Evolutionary conservation across 371 early-diverging fungal genomes (phyloP), one percentile per base, ranked within the genome.

Genomic region (Batkoa obscura): DNA sequence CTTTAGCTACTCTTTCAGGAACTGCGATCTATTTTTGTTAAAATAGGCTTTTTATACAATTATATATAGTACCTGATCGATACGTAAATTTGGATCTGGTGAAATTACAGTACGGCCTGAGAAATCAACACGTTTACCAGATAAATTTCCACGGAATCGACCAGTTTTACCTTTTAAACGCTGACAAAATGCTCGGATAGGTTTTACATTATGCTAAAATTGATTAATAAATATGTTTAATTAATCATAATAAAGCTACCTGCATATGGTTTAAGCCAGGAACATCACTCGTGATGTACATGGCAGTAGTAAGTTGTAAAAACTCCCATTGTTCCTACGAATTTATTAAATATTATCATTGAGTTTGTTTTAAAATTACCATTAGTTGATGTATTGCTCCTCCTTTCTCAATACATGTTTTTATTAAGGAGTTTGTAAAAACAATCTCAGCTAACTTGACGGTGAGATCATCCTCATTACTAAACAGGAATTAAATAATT

Each of bases 111-210:
- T 99, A 68, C 99, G 81, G 3, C 92, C 98, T 36, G 94, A 93
- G 67, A 98, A 99, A 69, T 99, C 99, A 13, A 99, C 99, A 72
- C 99, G 90, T 75, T 99, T 99, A 57, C 99, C 99, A 9, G 93
- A 93, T 59, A 99, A 74, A 64, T 99, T 99, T 41, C 98, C 98
- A 66, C 99, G 83, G 79, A 99, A 98, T 57, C 99, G 86, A 58
- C 99, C 99, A 60, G 92, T 89, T 68, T 99, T 99, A 48, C 99
- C 99, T 78, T 99, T 99, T 54, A 99, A 72, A 58, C 99, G 78
- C 69, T 98, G 98, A 55, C 93, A 88, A 43, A 99, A 79, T 60
- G 98, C 98, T 64, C 86, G 80, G 55, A 79, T 80, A 2, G 87
- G 84, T 63, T 86, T 88, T 55, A 77, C 53, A 33, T 50, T 43